These are phyloP conservation scores for Aspergillus affinis DNA, from an alignment of 495 filamentous ascomycete species.

Conservation along the genomic window DNA sequence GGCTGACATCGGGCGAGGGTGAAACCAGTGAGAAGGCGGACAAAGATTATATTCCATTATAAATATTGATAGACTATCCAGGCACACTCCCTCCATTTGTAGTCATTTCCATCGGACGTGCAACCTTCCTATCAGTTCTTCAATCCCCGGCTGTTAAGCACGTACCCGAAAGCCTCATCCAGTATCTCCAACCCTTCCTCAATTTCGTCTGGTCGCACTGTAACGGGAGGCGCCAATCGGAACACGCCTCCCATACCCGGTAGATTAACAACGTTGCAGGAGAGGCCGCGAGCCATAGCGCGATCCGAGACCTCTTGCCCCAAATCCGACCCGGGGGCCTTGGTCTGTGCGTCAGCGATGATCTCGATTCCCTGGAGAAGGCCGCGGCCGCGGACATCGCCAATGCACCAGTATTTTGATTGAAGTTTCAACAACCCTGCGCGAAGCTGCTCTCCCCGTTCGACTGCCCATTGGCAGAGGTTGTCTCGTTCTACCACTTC, in stretches of 20 bases:
- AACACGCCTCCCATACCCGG: slow-evolving; percentile 54
- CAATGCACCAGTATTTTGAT: slow-evolving; percentile 52
- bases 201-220: slow-evolving; percentile 50
- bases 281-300: slow-evolving; percentile 51
- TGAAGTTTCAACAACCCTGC: slow-evolving; percentile 42
- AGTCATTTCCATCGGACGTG: too few species aligned
- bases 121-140: background rate
- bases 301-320: slow-evolving; percentile 44
- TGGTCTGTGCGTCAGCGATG: slow-evolving; percentile 44
- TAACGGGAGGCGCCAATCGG: slow-evolving; percentile 58
- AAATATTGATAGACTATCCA: too few species aligned
- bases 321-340: slow-evolving; percentile 42
- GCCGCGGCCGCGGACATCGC: slow-evolving; percentile 55
- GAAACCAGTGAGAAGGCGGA: too few species aligned
- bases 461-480: slow-evolving; percentile 37
- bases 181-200: slow-evolving; percentile 45
- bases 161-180: slow-evolving; percentile 43
- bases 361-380: slow-evolving; percentile 56
- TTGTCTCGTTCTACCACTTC: slow-evolving; percentile 54
- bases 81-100: too few species aligned
- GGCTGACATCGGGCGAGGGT: too few species aligned
- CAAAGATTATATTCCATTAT: too few species aligned
- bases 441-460: slow-evolving; percentile 41
- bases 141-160: slow-evolving; percentile 4
- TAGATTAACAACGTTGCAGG: slow-evolving; percentile 51